These are phyloP conservation scores for Colletotrichum tofieldiae DNA, from an alignment of 2,329 filamentous ascomycete genomes.

Conservation along the genomic window DNA sequence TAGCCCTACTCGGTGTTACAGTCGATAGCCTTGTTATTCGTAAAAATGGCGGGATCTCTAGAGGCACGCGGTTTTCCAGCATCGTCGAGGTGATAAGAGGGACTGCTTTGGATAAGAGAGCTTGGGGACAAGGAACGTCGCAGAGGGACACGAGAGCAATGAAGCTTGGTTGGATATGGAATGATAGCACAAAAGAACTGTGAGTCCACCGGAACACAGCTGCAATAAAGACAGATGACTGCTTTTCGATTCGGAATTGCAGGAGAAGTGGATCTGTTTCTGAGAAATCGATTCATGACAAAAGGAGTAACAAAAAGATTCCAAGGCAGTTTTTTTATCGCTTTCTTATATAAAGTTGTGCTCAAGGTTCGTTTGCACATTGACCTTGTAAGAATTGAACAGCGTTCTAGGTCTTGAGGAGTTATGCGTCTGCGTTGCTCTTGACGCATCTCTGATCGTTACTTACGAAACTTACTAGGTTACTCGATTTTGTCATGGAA, in stretches of 20 bases:
- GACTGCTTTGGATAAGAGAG: constrained; percentile 51
- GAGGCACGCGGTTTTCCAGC: constrained; percentile 54
- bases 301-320: no score
- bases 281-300: no score
- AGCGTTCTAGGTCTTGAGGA: no score
- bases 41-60: constrained; percentile 49
- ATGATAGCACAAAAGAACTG: background rate
- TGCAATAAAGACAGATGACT: background rate
- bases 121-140: constrained; percentile 31
- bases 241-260: constrained; percentile 9
- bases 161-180: constrained; percentile 19
- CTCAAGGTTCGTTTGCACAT: no score
- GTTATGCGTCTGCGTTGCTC: no score
- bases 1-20: constrained; percentile 47
- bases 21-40: constrained; percentile 50
- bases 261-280: constrained; percentile 5
- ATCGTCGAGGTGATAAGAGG: constrained; percentile 56
- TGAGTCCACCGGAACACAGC: background rate
- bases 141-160: background rate
- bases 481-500: no score
- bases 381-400: no score
- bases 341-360: no score
- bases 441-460: no score
- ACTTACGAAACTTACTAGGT: no score
- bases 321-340: no score